Base-by-base conservation (phyloP, 1,284 basidiomycete species). In the Fistulinella staudtii region DNA sequence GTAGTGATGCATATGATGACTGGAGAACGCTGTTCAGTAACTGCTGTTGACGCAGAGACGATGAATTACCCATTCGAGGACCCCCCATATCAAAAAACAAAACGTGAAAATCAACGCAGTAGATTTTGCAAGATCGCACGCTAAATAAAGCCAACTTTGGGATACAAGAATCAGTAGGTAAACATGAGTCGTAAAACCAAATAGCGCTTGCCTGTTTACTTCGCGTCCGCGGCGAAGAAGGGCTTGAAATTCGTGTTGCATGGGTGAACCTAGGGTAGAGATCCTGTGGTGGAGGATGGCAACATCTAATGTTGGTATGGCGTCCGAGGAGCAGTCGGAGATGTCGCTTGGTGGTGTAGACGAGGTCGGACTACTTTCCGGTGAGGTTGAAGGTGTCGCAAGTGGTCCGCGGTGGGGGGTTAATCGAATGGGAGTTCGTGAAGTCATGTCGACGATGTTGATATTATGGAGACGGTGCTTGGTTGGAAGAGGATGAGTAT, bases 351-450 rank as follows among this genome's bases (percentile, higher is more conserved):
- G 47, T 8, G 61, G 46, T 11, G 52, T 47, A 21, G 59, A 58
- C n/a, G 15, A 29, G 5, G 41, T 60, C 18, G 56, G 49, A 23
- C 49, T 57, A 36, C 53, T 52, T 39, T 58, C 56, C 4, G 50
- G 41, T 1, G 56, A 58, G 8, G 46, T 39, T 7, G 54, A 28
- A 29, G 58, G 60, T 4, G 58, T 60, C n/a, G 60, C 58, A 3
- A 61, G 62, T 11, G 62, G 59, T 39, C 60, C 62, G 0, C 60
- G 60, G 23, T 63, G 40, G n/a, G 58, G 49, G 4, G 58, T 60
- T 31, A 55, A 18, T 39, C 56, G 53, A 21, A 60, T 46, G 25
- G 60, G 61, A 24, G 60, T 61, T 42, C 47, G 60, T 54, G 60
- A 57, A 44, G 39, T 59, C 60, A 64, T 64, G 46, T 42, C 36